Base-by-base conservation (phyloP, 768 basidiomycete species). In the Termitomyces sp. region DNA sequence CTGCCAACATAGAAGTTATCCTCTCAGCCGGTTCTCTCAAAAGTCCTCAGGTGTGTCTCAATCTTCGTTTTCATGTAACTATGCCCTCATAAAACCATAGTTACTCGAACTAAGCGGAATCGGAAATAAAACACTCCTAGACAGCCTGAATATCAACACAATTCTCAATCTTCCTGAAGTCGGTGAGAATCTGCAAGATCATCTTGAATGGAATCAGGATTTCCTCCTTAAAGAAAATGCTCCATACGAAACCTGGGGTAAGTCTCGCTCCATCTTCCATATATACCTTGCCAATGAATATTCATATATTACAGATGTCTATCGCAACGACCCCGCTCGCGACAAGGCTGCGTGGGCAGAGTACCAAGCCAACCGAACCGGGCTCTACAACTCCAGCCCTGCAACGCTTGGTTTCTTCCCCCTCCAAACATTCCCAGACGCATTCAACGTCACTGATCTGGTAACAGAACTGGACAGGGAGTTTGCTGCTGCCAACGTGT, bases 1-100 rank as follows among this genome's bases (percentile, higher is more conserved):
- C 66, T 25, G 77, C 76, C 22, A 68, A 63, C 44, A 73, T 72
- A 50, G 82, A 84, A 62, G 78, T 82, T 40, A 76, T 83, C 44
- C 63, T 82, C 7, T 68, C 68, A 23, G 71, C 74, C 10, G 76
- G 74, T 65, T 65, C 57, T 42, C 25, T 47, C 27, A 56, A 58
- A 36, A 49, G 51, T 12, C 53, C 52, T n/a, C 58, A 52, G 36
- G 41, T 43, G 43, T 9, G n/a, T 50, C 27, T 11, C 25, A 12
- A 7, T 23, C n/a, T n/a, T n/a, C n/a, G n/a, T n/a, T n/a, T n/a
- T n/a, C 11, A 31, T 35, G 25, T 5, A 25, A 13, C 42, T 42
- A 20, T 27, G 44, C 29, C 27, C 53, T 48, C 32, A 35, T 44
- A 11, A 42, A 39, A 41, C 22, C 50, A 73, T 76, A 76, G n/a